These are phyloP conservation scores for Lathyrus sativus DNA, from an alignment of 306 rosid species.

Conservation along the genomic window DNA sequence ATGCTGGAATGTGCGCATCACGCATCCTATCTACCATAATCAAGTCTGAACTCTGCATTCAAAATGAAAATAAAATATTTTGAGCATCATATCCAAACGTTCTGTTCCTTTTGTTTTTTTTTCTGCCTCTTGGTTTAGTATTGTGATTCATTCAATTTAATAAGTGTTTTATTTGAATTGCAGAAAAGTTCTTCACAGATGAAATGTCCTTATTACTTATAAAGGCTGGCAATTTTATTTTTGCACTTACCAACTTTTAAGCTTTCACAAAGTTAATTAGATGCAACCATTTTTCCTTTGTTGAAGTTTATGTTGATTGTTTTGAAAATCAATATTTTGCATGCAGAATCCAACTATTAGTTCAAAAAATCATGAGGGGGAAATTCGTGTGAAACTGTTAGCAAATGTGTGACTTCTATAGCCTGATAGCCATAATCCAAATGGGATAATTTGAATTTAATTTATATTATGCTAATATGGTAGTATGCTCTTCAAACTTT, in stretches of 20 bases:
- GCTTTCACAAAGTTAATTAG: slow-evolving; percentile 19
- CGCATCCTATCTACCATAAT: slow-evolving; percentile 13
- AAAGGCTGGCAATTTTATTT: slow-evolving; percentile 3
- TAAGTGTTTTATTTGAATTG: slow-evolving; percentile 28
- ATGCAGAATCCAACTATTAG: slow-evolving; percentile 3
- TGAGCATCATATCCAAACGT: slow-evolving; percentile 1
- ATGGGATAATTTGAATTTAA: slow-evolving; percentile 2
- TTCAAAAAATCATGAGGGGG: neutral
- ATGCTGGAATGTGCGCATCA: neutral
- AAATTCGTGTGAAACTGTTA: slow-evolving; percentile 20
- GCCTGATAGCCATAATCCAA: slow-evolving; percentile 19
- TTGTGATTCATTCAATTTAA: slow-evolving; percentile 12
- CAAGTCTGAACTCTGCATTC: slow-evolving; percentile 19
- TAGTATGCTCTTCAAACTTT: neutral
- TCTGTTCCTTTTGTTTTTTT: slow-evolving; percentile 19
- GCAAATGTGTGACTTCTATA: slow-evolving; percentile 17
- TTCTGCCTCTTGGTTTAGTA: slow-evolving; percentile 6
- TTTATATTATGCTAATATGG: slow-evolving; percentile 13
- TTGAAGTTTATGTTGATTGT: slow-evolving; percentile 11
- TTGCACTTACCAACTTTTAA: slow-evolving; percentile 21
- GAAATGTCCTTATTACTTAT: slow-evolving; percentile 28
- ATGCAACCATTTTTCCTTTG: neutral
- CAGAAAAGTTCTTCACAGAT: slow-evolving; percentile 15
- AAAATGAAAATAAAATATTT: slow-evolving; percentile 19
- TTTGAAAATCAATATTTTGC: slow-evolving; percentile 26